A percentile compares a stretch with the other conserved stretches of the same genome.
Evolutionary conservation across 495 filamentous ascomycete genomes (phyloP).

Genomic region (Bombardia bombarda): DNA sequence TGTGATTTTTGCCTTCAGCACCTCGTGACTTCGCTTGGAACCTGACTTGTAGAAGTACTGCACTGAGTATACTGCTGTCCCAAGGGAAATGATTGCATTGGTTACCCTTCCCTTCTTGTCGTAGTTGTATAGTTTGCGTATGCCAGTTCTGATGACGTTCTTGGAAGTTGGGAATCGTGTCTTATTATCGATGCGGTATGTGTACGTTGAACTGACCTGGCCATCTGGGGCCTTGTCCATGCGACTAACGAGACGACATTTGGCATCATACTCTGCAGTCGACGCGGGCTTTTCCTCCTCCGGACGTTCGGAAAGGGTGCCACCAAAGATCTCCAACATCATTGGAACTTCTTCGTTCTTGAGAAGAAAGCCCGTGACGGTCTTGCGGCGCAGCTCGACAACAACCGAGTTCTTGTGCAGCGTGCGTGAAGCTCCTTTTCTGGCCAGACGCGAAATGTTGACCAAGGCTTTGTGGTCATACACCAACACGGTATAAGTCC

Average conservation of each 20-base stretch:
- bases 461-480: constrained; percentile 14
- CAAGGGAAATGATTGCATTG: constrained; percentile 8
- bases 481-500: constrained; percentile 15
- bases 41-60: constrained; percentile 15
- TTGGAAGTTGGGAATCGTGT: constrained; percentile 9
- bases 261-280: constrained; percentile 13
- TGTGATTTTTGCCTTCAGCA: constrained; percentile 17
- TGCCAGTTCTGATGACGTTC: background rate
- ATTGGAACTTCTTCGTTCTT: constrained; percentile 2
- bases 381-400: constrained; percentile 10
- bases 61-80: constrained; percentile 9
- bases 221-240: background rate
- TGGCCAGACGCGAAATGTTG: constrained; percentile 14
- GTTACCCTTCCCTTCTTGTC: constrained; percentile 13
- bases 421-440: constrained; percentile 10
- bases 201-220: constrained; percentile 5
- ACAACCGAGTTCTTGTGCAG: constrained; percentile 10
- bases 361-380: constrained; percentile 13
- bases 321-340: constrained; percentile 10
- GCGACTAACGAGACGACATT: constrained; percentile 8
- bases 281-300: background rate
- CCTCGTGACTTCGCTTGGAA: constrained; percentile 7
- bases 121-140: constrained; percentile 8
- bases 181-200: constrained; percentile 3
- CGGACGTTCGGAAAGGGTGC: background rate